A percentile compares a stretch with the other conserved stretches of the same genome.
Evolutionary conservation across 208 protist species (phyloP).

Genomic region (Wallacemonas sp.): DNA sequence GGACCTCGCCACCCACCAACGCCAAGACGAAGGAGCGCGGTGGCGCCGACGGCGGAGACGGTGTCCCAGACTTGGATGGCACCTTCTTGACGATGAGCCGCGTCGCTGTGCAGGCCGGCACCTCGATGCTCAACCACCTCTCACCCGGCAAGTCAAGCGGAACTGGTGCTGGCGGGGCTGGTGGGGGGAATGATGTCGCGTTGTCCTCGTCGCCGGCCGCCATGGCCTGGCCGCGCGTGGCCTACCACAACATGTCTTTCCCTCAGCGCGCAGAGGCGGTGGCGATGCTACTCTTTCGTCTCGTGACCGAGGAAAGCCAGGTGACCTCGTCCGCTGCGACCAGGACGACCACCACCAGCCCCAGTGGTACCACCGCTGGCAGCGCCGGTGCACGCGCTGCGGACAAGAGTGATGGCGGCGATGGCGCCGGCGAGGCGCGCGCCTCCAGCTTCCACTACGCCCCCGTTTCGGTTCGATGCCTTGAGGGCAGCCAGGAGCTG

Average conservation of each 20-base stretch:
- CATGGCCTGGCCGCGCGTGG: slow-evolving; percentile 34
- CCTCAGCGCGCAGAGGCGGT: slow-evolving; percentile 24
- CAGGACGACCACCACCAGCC: background rate
- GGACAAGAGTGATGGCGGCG: background rate
- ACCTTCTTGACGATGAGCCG: slow-evolving; percentile 1
- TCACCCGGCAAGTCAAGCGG: background rate
- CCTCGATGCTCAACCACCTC: background rate
- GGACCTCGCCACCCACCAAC: background rate
- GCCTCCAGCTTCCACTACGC: slow-evolving; percentile 52
- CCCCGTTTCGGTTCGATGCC: slow-evolving; percentile 57
- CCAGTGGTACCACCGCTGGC: background rate
- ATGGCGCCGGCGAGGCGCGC: background rate
- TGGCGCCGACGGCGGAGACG: background rate
- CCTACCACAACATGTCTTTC: slow-evolving; percentile 41
- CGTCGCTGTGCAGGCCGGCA: slow-evolving; percentile 3
- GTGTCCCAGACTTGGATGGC: background rate
- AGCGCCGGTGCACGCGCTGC: too few species aligned
- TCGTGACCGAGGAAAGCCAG: slow-evolving; percentile 28
- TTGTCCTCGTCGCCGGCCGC: too few species aligned
- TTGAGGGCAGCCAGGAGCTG: slow-evolving; percentile 61
- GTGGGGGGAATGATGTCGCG: too few species aligned
- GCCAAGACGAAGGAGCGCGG: background rate
- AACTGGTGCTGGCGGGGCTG: too few species aligned
- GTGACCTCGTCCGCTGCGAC: background rate
- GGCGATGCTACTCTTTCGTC: slow-evolving; percentile 57